phyloP scores from a whole-genome alignment of 805 yeast species.

The Starmerella stigmatis region DNA sequence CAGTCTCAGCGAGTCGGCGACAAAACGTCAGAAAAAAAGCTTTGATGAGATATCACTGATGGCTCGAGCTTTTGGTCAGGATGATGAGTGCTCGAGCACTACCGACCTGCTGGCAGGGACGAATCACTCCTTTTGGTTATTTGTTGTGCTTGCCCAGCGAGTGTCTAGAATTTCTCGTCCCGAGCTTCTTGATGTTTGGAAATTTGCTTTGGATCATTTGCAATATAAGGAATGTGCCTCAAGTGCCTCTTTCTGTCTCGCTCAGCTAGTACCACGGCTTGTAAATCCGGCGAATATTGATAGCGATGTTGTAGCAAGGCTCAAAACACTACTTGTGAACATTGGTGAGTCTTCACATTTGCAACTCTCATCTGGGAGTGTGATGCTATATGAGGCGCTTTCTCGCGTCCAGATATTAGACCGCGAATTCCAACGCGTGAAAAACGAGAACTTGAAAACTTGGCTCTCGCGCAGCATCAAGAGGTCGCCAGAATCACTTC shows the following conservation, averaged over 20 bases:
- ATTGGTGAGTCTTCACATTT: slow-evolving; percentile 7
- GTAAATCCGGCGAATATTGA: slow-evolving; percentile 2
- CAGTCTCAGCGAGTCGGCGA: not conserved
- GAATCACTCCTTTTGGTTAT: slow-evolving; percentile 3
- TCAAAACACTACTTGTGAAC: not conserved
- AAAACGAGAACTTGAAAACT: not conserved
- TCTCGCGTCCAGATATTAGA: slow-evolving; percentile 7
- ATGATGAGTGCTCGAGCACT: too few relatives aligned
- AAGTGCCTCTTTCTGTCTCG: slow-evolving; percentile 14
- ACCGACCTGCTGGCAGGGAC: not conserved
- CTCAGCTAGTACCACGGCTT: not conserved
- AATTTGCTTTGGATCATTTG: not conserved
- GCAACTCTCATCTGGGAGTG: slow-evolving; percentile 12
- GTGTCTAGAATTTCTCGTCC: not conserved
- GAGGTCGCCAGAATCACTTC: not conserved
- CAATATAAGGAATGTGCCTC: not conserved
- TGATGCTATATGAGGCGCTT: slow-evolving; percentile 2
- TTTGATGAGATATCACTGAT: not conserved
- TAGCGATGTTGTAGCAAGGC: not conserved
- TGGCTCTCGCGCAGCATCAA: slow-evolving; percentile 6
- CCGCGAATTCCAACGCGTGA: slow-evolving; percentile 6
- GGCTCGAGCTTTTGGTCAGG: not conserved
- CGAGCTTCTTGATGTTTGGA: slow-evolving; percentile 2
- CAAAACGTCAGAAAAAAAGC: not conserved
- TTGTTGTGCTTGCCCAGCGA: not conserved